Evolutionary conservation across 257 asterid genomes (phyloP), one percentile per base, ranked within the genome.

Genomic region (Forsythia viridissima): DNA sequence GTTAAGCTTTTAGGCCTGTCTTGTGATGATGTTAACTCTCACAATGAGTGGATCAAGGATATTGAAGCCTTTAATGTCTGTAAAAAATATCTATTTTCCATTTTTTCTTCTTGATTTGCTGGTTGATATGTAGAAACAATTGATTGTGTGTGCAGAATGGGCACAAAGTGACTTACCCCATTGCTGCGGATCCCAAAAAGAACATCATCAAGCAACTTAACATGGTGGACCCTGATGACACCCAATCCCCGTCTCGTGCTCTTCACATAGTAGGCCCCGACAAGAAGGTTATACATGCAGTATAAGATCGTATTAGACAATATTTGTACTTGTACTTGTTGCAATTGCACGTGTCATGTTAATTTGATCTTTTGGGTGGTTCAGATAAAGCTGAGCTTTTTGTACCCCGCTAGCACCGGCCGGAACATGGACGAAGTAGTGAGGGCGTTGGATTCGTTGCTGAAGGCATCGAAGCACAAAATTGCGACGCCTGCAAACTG

Each of bases 151-250:
- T 42, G 81, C 75, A 82, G 86, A 83, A 82, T 8, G 93, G 94
- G 52, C 72, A 80, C 79, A 89, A 84, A 86, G 99, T 93, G 0
- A 84, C 77, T 0, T 93, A 84, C 85, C 98, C 98, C 6, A 90
- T 95, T 24, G 93, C 88, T 0, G 97, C 96, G 1, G 99, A 93
- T 70, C 92, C 93, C 3, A 76, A 80, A n/a, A 66, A 92, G 18
- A 82, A 74, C 1, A 74, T 93, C 76, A 93, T 91, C 77, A 82
- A 83, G 82, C 86, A 90, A 75, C 93, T 93, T 21, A 94, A 93
- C 91, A 90, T 93, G 97, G 97, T 91, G n/a, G 98, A 94, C 44
- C 98, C 98, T 1, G 93, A 92, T 21, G 93, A 86, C 79, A 82
- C 41, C n/a, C 93, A 88, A 20, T 40, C 94, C 21, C 99, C 97